phyloP scores from a whole-genome alignment of 257 asterid genomes.

The Mitragyna speciosa region DNA sequence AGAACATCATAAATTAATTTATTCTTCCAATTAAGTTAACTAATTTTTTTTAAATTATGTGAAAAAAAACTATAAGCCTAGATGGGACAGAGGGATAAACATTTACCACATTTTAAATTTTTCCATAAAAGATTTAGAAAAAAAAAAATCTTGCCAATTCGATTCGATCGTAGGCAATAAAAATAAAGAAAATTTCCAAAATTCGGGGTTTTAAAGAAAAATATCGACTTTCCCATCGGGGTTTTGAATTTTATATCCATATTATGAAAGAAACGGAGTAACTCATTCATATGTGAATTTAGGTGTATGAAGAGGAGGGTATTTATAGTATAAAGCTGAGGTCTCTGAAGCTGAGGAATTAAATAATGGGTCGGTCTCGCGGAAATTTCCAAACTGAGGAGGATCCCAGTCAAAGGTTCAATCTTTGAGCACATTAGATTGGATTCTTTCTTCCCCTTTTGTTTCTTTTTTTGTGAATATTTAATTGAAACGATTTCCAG shows the following conservation, averaged over 20 bases:
- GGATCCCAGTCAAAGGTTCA: conserved; percentile 80
- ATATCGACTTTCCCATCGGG: conserved; percentile 4
- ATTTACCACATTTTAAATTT: too few relatives aligned
- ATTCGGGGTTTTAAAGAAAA: neutral
- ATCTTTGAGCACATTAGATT: conserved; percentile 8
- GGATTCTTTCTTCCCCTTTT: neutral
- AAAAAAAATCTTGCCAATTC: too few relatives aligned
- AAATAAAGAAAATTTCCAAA: neutral
- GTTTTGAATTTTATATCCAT: neutral
- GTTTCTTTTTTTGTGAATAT: neutral
- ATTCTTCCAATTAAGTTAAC: too few relatives aligned
- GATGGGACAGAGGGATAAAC: too few relatives aligned
- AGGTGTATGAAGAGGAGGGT: too few relatives aligned
- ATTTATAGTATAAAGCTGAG: too few relatives aligned
- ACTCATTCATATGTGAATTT: neutral
- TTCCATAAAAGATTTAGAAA: too few relatives aligned
- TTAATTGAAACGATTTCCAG: neutral
- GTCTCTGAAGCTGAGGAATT: too few relatives aligned
- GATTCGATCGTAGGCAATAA: neutral
- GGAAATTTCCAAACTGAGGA: conserved; percentile 77
- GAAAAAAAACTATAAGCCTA: too few relatives aligned
- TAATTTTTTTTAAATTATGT: too few relatives aligned
- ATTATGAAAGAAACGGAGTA: neutral
- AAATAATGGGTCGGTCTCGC: conserved; percentile 83
- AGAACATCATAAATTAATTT: too few relatives aligned